phyloP scores from a whole-genome alignment of 108 stramenopile genomes.

The Fistulifera solaris region DNA sequence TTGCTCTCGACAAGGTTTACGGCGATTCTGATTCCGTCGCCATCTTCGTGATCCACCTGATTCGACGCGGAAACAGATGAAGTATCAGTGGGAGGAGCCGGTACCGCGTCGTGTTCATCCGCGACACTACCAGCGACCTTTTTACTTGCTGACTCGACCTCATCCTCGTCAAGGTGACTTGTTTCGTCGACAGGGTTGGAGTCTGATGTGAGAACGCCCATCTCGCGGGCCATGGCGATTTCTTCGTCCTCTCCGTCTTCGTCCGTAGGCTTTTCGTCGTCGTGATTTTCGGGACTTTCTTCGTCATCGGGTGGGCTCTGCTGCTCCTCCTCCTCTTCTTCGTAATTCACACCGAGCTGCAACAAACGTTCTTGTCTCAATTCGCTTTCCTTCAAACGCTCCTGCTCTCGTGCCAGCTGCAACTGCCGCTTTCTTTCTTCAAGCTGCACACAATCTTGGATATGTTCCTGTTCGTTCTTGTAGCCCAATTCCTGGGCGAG shows the following conservation, averaged over 20 bases:
- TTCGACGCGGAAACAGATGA: background rate
- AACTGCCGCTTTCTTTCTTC: constrained; percentile 57
- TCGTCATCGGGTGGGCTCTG: constrained; percentile 7
- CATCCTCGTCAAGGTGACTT: no score
- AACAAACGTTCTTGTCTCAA: constrained; percentile 26
- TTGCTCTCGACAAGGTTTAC: background rate
- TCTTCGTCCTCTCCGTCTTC: constrained; percentile 10
- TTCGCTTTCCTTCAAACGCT: constrained; percentile 34
- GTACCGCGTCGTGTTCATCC: no score
- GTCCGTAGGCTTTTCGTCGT: constrained; percentile 1
- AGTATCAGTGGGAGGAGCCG: no score
- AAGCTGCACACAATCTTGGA: constrained; percentile 55
- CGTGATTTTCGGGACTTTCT: constrained; percentile 1
- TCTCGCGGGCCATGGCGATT: constrained; percentile 9
- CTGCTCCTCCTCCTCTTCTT: constrained; percentile 25
- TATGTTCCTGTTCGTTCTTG: constrained; percentile 70
- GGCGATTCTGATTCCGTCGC: background rate
- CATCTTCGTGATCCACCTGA: constrained; percentile 2
- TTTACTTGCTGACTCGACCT: background rate
- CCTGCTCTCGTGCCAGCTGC: constrained; percentile 40
- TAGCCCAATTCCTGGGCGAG: constrained; percentile 83
- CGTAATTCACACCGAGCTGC: constrained; percentile 7
- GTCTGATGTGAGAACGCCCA: background rate
- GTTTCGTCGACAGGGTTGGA: background rate
- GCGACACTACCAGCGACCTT: no score